phyloP scores from a whole-genome alignment of 2,329 filamentous ascomycete species.

The Fusarium sp. region DNA sequence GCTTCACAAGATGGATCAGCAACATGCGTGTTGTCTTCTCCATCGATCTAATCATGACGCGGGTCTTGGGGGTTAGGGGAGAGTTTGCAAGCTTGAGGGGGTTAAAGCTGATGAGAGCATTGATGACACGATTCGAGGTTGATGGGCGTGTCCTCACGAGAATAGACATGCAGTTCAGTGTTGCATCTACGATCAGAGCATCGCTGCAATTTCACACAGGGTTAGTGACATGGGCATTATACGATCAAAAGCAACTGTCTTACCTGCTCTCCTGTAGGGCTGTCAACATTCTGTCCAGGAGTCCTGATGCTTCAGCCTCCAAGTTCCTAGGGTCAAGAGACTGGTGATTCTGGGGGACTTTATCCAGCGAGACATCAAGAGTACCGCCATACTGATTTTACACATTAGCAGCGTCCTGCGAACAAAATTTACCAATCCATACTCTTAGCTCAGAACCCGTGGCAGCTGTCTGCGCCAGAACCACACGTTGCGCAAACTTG shows the following conservation, averaged over 20 bases:
- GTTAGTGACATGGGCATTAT: constrained; percentile 12
- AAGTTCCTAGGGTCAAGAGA: constrained; percentile 83
- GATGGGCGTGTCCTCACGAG: constrained; percentile 85
- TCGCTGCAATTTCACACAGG: constrained; percentile 69
- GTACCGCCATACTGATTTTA: constrained; percentile 59
- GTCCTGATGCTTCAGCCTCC: constrained; percentile 91
- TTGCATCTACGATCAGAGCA: constrained; percentile 88
- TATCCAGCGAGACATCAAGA: constrained; percentile 84
- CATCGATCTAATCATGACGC: constrained; percentile 91
- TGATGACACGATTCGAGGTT: constrained; percentile 87
- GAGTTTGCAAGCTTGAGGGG: constrained; percentile 84
- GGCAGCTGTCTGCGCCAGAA: constrained; percentile 91
- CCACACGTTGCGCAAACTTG: constrained; percentile 95
- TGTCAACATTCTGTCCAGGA: constrained; percentile 88
- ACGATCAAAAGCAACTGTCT: constrained; percentile 47
- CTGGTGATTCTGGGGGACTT: constrained; percentile 86
- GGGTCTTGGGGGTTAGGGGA: constrained; percentile 81
- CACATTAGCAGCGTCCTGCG: constrained; percentile 27
- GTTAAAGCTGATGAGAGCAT: constrained; percentile 89
- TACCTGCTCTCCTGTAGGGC: constrained; percentile 90
- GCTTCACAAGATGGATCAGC: constrained; percentile 85
- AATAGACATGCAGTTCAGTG: constrained; percentile 87
- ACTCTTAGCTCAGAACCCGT: constrained; percentile 85
- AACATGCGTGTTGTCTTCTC: constrained; percentile 91
- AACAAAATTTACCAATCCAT: constrained; percentile 42